Base-by-base conservation (phyloP, 108 stramenopile genomes). In the Nitzschia sp. region DNA sequence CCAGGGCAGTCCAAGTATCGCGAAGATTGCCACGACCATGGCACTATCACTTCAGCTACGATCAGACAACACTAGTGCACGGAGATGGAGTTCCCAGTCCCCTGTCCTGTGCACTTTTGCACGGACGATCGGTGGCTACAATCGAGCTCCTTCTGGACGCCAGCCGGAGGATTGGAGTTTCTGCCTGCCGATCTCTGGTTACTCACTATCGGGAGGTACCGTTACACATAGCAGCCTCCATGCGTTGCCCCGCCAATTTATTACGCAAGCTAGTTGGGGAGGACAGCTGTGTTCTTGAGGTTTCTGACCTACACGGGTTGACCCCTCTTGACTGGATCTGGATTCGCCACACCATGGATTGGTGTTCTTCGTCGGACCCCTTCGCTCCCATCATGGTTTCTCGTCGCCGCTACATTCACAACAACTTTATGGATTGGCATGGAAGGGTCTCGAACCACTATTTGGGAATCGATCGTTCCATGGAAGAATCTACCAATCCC, bases 271-370 rank as follows among this genome's bases (percentile, higher is more conserved):
- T 75, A 1, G 25, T 75, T 0, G 36, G 46, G 17, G 74, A 48
- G 55, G 54, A 55, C 21, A n/a, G 36, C n/a, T 13, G 48, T 46
- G 58, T 33, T 15, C 23, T 62, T n/a, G 3, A n/a, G 19, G 38
- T 62, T 3, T 11, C 26, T 13, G 74, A 75, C 36, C 15, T 60
- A 1, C 46, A 54, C n/a, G 47, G 54, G 17, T 54, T 75, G 59
- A 75, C 56, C 1, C 56, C 74, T 18, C 23, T 75, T 8, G 74
- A 75, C 35, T 75, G 74, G 74, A 32, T 69, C 17, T 75, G 74
- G 74, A 53, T 75, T 31, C 74, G 74, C 4, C 74, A 75, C 47
- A 62, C 46, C 57, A 13, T 75, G 36, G 74, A 75, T 54, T 69
- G 68, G 67, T 62, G 60, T 24, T 47, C 56, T 1, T 27, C 27